phyloP scores from a whole-genome alignment of 208 protist species.

The Acanthamoeba culbertsoni region DNA sequence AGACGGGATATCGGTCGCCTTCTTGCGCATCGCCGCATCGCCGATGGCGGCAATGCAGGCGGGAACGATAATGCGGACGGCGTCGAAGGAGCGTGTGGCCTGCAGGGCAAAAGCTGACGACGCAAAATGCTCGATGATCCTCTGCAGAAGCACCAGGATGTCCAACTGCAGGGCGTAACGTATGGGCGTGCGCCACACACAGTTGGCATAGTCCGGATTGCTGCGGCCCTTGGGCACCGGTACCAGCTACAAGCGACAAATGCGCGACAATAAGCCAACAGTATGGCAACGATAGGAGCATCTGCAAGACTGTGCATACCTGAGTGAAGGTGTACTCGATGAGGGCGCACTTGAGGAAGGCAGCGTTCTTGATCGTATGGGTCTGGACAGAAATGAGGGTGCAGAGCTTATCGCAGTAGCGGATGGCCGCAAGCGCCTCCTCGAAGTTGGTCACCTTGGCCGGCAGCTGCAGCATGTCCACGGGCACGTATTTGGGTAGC shows the following conservation, averaged over 20 bases:
- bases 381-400: conserved; percentile 74
- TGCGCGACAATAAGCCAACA: background rate
- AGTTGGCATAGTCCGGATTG: conserved; percentile 67
- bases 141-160: conserved; percentile 64
- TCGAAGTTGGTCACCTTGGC: conserved; percentile 64
- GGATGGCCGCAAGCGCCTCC: conserved; percentile 74
- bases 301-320: background rate
- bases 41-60: conserved; percentile 60
- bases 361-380: conserved; percentile 69
- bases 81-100: conserved; percentile 59
- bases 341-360: conserved; percentile 73
- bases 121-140: conserved; percentile 60
- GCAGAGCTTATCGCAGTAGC: conserved; percentile 78
- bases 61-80: conserved; percentile 55
- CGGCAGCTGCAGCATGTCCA: conserved; percentile 72
- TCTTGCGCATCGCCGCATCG: conserved; percentile 64
- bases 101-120: conserved; percentile 55
- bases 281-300: background rate
- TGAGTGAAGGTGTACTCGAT: conserved; percentile 76
- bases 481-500: conserved; percentile 69
- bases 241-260: background rate
- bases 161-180: conserved; percentile 72
- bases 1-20: conserved; percentile 72
- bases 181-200: conserved; percentile 64
- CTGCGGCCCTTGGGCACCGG: conserved; percentile 62